Evolutionary conservation across 345 rosid genomes (phyloP).

Genomic region (Eucalyptus coolabah): DNA sequence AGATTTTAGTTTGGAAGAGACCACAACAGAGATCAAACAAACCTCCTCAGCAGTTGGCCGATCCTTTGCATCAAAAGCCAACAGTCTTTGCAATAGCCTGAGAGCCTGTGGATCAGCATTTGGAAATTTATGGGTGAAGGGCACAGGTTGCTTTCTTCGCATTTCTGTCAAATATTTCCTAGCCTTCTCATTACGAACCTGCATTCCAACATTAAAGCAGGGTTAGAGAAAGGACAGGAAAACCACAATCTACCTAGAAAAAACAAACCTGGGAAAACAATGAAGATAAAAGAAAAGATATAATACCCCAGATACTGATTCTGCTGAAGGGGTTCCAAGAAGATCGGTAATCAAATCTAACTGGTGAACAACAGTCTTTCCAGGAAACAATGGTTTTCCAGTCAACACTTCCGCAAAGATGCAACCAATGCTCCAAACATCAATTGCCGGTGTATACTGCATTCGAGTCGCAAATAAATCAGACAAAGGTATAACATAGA

Average conservation of each 20-base stretch:
- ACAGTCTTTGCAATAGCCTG: constrained; percentile 61
- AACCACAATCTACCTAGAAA: not conserved
- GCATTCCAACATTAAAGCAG: not conserved
- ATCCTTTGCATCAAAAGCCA: constrained; percentile 97
- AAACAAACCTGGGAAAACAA: not conserved
- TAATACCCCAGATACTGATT: constrained; percentile 80
- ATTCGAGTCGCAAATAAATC: not conserved
- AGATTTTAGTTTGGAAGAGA: not conserved
- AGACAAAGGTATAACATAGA: not conserved
- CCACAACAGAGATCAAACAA: not conserved
- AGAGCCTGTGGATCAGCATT: constrained; percentile 73
- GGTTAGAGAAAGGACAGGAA: not conserved
- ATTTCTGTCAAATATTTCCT: constrained; percentile 76
- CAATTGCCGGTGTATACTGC: constrained; percentile 99
- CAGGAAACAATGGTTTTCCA: constrained; percentile 98
- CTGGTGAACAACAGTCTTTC: constrained; percentile 96
- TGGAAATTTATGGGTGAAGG: constrained; percentile 79
- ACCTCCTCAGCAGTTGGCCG: constrained; percentile 93
- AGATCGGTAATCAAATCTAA: constrained; percentile 93
- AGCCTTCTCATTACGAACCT: constrained; percentile 97
- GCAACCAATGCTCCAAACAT: constrained; percentile 97
- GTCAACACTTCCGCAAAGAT: constrained; percentile 93
- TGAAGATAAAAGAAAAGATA: not conserved
- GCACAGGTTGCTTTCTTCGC: constrained; percentile 64
- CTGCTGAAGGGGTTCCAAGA: constrained; percentile 84